Evolutionary conservation across 2,329 filamentous ascomycete species (phyloP).

Genomic region (Hortaea werneckii): DNA sequence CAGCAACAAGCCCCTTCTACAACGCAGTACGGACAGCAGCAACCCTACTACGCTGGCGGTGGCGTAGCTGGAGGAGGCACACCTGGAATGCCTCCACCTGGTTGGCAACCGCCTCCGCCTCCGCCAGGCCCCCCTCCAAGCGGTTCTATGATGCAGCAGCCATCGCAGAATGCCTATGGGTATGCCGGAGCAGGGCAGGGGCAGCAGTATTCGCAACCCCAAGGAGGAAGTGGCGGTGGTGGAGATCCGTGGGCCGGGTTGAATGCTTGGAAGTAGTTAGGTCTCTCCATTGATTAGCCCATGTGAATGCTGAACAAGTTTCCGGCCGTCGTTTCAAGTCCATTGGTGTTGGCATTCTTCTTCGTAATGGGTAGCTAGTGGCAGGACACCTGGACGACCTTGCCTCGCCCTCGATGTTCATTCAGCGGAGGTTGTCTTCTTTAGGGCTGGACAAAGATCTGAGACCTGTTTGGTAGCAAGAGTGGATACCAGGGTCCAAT

Average conservation of each 20-base stretch:
- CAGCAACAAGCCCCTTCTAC: conserved; percentile 36
- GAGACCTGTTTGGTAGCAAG: no score
- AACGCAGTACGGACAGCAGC: conserved; percentile 51
- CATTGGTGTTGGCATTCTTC: no score
- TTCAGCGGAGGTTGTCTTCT: no score
- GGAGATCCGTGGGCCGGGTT: conserved; percentile 61
- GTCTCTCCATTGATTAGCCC: no score
- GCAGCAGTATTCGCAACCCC: conserved; percentile 9
- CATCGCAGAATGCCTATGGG: conserved; percentile 27
- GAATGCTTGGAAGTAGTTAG: conserved; percentile 53
- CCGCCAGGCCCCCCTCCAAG: conserved; percentile 48
- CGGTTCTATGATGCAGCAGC: conserved; percentile 39
- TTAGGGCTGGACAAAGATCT: no score
- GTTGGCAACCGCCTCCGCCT: conserved; percentile 58
- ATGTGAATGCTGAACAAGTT: no score
- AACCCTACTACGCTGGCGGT: conserved; percentile 33
- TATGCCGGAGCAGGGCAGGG: conserved; percentile 41
- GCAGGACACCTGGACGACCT: no score
- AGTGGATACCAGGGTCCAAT: no score
- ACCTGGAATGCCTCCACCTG: conserved; percentile 40
- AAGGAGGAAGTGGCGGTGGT: conserved; percentile 16
- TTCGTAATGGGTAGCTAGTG: no score
- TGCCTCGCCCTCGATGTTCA: no score
- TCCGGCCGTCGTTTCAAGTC: no score
- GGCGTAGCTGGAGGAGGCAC: conserved; percentile 22